Evolutionary conservation across 352 stramenopile species (phyloP), one percentile per base, ranked within the genome.

Genomic region (Globisporangium radiosum): DNA sequence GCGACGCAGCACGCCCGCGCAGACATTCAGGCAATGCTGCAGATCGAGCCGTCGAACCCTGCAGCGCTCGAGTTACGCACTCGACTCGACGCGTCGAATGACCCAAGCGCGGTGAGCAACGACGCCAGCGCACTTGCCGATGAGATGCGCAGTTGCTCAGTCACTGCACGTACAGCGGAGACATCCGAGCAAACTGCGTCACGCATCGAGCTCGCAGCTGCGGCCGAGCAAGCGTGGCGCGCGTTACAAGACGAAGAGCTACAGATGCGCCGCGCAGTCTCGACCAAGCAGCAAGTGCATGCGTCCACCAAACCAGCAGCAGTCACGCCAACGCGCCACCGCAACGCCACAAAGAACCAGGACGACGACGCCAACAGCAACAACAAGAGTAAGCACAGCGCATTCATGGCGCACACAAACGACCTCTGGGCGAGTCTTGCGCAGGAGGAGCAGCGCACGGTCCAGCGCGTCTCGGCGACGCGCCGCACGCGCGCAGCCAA

Each of bases 161-260:
- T 64, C 38, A 37, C 45, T 44, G 51, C 44, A 19, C 19, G 39
- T 15, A 19, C 15, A 15, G 47, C 47, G 17, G 38, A 48, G 11
- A 40, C 14, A 10, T 15, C 9, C 15, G 19, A 36, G n/a, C 17
- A 11, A 33, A 33, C 25, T 40, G 4, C 37, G 17, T 47, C 54
- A 33, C 59, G 47, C 8, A 7, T 56, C 17, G 45, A 57, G 13
- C 40, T 67, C 36, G 54, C 63, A 36, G 59, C 33, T 8, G 56
- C 68, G 11, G 70, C 66, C 17, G 65, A 79, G 57, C 43, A 55
- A 14, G 75, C 62, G 2, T 92, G 82, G 80, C 57, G 65, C 33
- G 57, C 65, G 7, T 59, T 92, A 7, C 82, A 90, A 60, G 71
- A 72, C 7, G 76, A 82, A 40, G 83, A 91, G 59, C 48, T 57